Evolutionary conservation across 441 rosid species (phyloP).

Genomic region (Geranium incanum): DNA sequence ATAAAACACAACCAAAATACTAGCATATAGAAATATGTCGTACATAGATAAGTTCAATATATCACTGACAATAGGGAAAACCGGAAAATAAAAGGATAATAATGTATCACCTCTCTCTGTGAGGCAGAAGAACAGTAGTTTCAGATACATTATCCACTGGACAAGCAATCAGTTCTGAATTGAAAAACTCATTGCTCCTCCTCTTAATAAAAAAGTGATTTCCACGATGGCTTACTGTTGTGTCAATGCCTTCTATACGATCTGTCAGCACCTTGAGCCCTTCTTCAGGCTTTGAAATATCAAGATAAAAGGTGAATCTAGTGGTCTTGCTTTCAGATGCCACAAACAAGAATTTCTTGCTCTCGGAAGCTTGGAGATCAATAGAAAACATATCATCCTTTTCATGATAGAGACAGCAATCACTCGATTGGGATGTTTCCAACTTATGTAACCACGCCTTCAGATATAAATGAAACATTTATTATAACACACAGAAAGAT

Average conservation of each 20-base stretch:
- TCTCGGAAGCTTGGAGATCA: slow-evolving; percentile 62
- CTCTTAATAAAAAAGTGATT: slow-evolving; percentile 64
- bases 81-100: slow-evolving; percentile 10
- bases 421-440: slow-evolving; percentile 63
- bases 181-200: slow-evolving; percentile 66
- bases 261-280: slow-evolving; percentile 72
- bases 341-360: slow-evolving; percentile 59
- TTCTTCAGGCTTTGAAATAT: slow-evolving; percentile 53
- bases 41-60: slow-evolving; percentile 1
- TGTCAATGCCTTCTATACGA: slow-evolving; percentile 59
- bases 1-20: slow-evolving; percentile 8
- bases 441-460: slow-evolving; percentile 88
- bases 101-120: slow-evolving; percentile 59
- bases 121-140: slow-evolving; percentile 60
- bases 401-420: slow-evolving; percentile 73
- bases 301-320: slow-evolving; percentile 53
- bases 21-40: background rate
- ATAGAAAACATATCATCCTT: slow-evolving; percentile 77
- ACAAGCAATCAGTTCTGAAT: slow-evolving; percentile 70
- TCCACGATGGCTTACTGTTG: slow-evolving; percentile 69
- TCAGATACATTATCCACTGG: slow-evolving; percentile 48
- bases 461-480: slow-evolving; percentile 21
- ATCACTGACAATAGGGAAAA: slow-evolving; percentile 3
- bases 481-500: background rate
- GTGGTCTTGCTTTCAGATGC: slow-evolving; percentile 73